Base-by-base conservation (phyloP, 108 stramenopile genomes). In the Discostella pseudostelligera region DNA sequence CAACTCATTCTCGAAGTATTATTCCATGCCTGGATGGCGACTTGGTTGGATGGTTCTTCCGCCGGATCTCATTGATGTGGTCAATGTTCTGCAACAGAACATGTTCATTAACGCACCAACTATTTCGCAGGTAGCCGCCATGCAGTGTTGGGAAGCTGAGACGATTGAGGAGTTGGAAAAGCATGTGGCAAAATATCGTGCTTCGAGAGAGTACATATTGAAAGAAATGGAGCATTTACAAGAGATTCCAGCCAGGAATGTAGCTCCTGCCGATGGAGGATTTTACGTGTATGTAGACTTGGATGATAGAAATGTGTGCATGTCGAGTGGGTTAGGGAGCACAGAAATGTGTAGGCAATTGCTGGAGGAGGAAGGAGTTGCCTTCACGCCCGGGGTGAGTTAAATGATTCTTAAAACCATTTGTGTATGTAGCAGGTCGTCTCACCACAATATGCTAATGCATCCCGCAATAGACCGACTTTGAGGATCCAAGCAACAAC, bases 71-170 rank as follows among this genome's bases (percentile, higher is more conserved):
- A 62, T 86, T 17, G 84, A 83, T 36, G 62, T 89, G 13, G 77
- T 95, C 58, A 92, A 93, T 57, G 71, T 75, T 2, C 78, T 97
- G 32, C 90, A 89, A 56, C 93, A 97, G 79, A 97, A 94, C 63
- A 88, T 97, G 87, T 97, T 92, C 58, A 94, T 97, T 64, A 94
- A 93, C 76, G 92, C 96, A 25, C 96, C 96, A 24, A 95, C 93
- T 7, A 80, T 97, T 20, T 88, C 88, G 8, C 96, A 97, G 64
- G 83, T 84, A 9, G 96, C 94, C 0, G 96, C 94, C 5, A 24
- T 92, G 29, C 62, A 79, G 24, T 92, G 89, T 60, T 94, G 90
- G 84, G 88, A 96, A 20, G 67, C 56, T 1, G 85, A 83, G 3
- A 84, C 89, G 16, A 82, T 80, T 65, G 65, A 62, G 22, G 94